A percentile compares a stretch with the other conserved stretches of the same genome.
These are phyloP conservation scores for Oldenlandia corymbosa DNA, from an alignment of 257 asterid species.

Conservation along the genomic window DNA sequence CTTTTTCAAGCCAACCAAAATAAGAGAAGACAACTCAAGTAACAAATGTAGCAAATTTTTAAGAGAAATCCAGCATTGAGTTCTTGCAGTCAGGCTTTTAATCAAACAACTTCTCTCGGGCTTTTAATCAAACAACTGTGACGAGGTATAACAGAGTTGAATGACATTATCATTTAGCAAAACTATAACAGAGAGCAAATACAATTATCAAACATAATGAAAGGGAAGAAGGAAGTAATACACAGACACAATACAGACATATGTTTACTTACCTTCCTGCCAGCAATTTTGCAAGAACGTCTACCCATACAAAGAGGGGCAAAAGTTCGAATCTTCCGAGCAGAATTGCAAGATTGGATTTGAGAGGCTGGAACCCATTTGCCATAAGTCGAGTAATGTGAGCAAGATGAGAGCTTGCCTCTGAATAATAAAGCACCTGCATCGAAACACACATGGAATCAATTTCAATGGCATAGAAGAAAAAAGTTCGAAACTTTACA, in stretches of 20 bases:
- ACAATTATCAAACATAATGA: neutral
- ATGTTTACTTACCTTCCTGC: slow-evolving; percentile 59
- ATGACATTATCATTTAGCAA: neutral
- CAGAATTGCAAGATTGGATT: slow-evolving; percentile 31
- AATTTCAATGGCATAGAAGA: too few species aligned
- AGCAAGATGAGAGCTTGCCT: slow-evolving; percentile 34
- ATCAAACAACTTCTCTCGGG: neutral
- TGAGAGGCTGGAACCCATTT: slow-evolving; percentile 33
- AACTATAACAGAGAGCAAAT: neutral
- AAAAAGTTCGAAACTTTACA: neutral
- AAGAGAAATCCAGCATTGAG: neutral
- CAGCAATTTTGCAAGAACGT: slow-evolving; percentile 87
- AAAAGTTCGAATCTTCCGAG: slow-evolving; percentile 56
- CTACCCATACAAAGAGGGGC: slow-evolving; percentile 82
- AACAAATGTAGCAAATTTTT: neutral
- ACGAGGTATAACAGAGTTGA: neutral
- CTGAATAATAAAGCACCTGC: slow-evolving; percentile 33
- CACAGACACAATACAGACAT: neutral
- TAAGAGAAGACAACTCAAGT: neutral
- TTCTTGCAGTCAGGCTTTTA: neutral
- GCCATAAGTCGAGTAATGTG: slow-evolving; percentile 37
- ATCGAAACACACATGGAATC: slow-evolving; percentile 14
- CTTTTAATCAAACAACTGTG: slow-evolving; percentile 15
- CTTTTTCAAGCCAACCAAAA: neutral
- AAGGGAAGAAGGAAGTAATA: too few species aligned